Percentiles rank a stretch among this genome's conserved stretches.
These are phyloP conservation scores for Monosporozyma solicola DNA, from an alignment of 805 yeast genomes.

Conservation along the genomic window DNA sequence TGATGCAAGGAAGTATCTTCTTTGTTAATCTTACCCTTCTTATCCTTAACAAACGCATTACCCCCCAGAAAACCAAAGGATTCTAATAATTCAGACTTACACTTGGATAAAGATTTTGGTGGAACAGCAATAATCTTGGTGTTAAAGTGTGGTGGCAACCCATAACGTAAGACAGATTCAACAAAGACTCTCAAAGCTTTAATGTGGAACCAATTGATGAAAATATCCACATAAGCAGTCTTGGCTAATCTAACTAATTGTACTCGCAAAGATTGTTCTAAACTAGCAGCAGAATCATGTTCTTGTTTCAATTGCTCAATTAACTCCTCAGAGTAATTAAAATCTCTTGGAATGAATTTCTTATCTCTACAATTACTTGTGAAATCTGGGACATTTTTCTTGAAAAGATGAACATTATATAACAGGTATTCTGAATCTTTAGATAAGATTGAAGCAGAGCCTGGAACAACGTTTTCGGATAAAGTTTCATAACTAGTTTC, in stretches of 20 bases:
- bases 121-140: slow-evolving; percentile 41
- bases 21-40: slow-evolving; percentile 48
- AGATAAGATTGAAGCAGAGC: slow-evolving; percentile 65
- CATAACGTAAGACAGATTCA: slow-evolving; percentile 90
- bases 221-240: slow-evolving; percentile 83
- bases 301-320: slow-evolving; percentile 69
- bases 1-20: slow-evolving; percentile 66
- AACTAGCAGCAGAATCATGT: slow-evolving; percentile 61
- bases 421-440: slow-evolving; percentile 66
- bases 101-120: slow-evolving; percentile 39
- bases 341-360: slow-evolving; percentile 90
- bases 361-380: slow-evolving; percentile 65
- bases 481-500: slow-evolving; percentile 65
- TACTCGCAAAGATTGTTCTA: slow-evolving; percentile 62
- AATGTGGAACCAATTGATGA: slow-evolving; percentile 83
- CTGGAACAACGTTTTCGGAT: slow-evolving; percentile 79
- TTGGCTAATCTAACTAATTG: slow-evolving; percentile 77
- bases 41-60: slow-evolving; percentile 66
- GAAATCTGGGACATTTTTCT: slow-evolving; percentile 66
- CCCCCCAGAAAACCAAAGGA: slow-evolving; percentile 90
- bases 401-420: slow-evolving; percentile 76
- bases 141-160: slow-evolving; percentile 88
- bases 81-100: slow-evolving; percentile 59
- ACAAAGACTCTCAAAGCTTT: slow-evolving; percentile 82
- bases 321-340: slow-evolving; percentile 70